Evolutionary conservation across 208 protist species (phyloP), one percentile per base, ranked within the genome.

Genomic region (Leishmania gerbilli): DNA sequence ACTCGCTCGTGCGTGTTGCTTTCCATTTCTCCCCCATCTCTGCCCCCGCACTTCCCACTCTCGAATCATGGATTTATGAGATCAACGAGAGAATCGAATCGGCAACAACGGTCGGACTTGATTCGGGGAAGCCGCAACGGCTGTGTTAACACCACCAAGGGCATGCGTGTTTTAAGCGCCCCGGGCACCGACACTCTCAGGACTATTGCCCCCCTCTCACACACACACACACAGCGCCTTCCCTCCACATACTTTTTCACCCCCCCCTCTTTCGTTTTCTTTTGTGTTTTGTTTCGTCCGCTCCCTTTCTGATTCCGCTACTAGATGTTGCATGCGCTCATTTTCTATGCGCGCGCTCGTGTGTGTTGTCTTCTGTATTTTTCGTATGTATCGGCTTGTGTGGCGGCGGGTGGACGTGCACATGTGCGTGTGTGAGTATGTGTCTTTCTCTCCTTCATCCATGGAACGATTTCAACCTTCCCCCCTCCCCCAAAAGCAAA

Each of bases 371-470:
- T 45, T 45, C 42, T 45, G 42, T 45, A 45, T 45, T 45, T 7
- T 31, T 3, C 4, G 72, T 76, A n/a, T 42, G 49, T 42, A 76
- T 37, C 31, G 34, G 49, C 34, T n/a, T 62, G n/a, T 76, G 67
- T 42, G 37, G 42, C 34, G 4, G 27, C 31, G 34, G 27, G 13
- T 53, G 34, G 31, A 31, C 31, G 65, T 71, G 65, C 65, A 40
- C 65, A 42, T 72, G 8, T 31, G 65, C 24, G 40, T 31, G 68
- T 31, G 40, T 15, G 40, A 17, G 62, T 40, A 31, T 64, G 3
- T 58, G 9, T 68, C 51, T 34, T n/a, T 77, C 56, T 76, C 34
- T 71, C 81, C 72, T 34, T 74, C 11, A 49, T 76, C 21, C 71
- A 62, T 34, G 9, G 15, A 68, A 40, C 2, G 3, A 19, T 42